These are phyloP conservation scores for Metschnikowia colocasiae DNA, from an alignment of 805 yeast species.

Conservation along the genomic window DNA sequence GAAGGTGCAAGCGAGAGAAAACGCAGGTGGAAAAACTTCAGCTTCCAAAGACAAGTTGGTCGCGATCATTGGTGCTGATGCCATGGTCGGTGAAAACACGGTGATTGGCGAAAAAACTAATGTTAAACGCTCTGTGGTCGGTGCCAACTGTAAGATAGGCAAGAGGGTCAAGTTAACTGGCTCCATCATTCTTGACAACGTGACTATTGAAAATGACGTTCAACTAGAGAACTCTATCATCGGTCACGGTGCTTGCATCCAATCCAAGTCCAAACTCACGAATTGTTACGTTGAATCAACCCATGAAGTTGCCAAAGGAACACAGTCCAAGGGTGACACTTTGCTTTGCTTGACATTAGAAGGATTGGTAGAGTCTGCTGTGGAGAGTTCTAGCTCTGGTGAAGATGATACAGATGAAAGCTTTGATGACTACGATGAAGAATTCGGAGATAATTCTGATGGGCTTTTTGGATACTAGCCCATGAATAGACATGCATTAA, in stretches of 20 bases:
- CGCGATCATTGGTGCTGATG: constrained; percentile 85
- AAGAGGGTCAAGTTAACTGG: constrained; percentile 85
- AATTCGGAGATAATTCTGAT: constrained; percentile 56
- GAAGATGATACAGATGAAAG: constrained; percentile 36
- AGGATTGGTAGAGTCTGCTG: constrained; percentile 34
- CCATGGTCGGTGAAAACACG: constrained; percentile 68
- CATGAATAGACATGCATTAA: constrained; percentile 10
- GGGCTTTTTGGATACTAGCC: constrained; percentile 44
- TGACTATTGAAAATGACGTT: constrained; percentile 72
- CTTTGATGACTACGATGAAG: constrained; percentile 44
- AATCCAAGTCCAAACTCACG: constrained; percentile 59
- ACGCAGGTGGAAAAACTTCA: constrained; percentile 23
- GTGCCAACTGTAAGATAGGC: constrained; percentile 72
- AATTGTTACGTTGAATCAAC: constrained; percentile 86
- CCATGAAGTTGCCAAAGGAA: constrained; percentile 59
- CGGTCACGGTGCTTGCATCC: constrained; percentile 66
- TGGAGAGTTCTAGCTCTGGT: constrained; percentile 35
- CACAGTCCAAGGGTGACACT: constrained; percentile 56
- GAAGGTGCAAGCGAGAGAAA: constrained; percentile 54
- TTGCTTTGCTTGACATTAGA: constrained; percentile 42
- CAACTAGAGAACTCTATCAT: constrained; percentile 82
- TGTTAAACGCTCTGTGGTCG: constrained; percentile 82
- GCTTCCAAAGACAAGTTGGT: constrained; percentile 47
- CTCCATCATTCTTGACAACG: constrained; percentile 71
- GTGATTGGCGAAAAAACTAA: constrained; percentile 75